Conservation (phyloP, 805 yeast species). For the Torulaspora delbrueckii region DNA sequence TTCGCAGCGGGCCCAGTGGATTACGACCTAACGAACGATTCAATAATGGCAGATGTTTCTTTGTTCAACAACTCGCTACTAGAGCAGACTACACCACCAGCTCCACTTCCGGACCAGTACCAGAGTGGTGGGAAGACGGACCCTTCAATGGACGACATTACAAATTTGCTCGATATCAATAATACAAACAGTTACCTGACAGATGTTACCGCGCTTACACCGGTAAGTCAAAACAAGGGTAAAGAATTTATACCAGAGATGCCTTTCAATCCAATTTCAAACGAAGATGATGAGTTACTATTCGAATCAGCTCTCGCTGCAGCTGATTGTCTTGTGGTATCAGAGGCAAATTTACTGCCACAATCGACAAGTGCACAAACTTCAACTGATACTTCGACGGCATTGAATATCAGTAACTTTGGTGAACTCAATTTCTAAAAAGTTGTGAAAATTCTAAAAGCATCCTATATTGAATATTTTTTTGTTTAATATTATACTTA, state of each 20-base stretch:
- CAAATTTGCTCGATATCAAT: neutral
- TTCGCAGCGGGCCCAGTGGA: conserved; percentile 8
- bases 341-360: neutral
- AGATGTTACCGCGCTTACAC: conserved; percentile 1
- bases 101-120: neutral
- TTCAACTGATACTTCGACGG: neutral
- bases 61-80: conserved; percentile 15
- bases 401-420: neutral
- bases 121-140: neutral
- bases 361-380: neutral
- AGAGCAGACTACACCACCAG: conserved; percentile 11
- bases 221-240: neutral
- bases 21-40: conserved; percentile 1
- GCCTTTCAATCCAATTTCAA: conserved; percentile 4
- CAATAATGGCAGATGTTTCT: conserved; percentile 14
- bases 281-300: conserved; percentile 6
- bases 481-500: neutral
- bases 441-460: neutral
- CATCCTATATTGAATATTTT: neutral
- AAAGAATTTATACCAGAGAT: conserved; percentile 1
- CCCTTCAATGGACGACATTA: conserved; percentile 3
- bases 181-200: neutral
- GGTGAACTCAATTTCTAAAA: conserved; percentile 4
- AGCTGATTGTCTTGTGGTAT: neutral
- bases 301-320: conserved; percentile 5